Percentiles rank a stretch among this genome's conserved stretches.
Evolutionary conservation across 768 basidiomycete species (phyloP).

Genomic region (Neoboletus magnificus): DNA sequence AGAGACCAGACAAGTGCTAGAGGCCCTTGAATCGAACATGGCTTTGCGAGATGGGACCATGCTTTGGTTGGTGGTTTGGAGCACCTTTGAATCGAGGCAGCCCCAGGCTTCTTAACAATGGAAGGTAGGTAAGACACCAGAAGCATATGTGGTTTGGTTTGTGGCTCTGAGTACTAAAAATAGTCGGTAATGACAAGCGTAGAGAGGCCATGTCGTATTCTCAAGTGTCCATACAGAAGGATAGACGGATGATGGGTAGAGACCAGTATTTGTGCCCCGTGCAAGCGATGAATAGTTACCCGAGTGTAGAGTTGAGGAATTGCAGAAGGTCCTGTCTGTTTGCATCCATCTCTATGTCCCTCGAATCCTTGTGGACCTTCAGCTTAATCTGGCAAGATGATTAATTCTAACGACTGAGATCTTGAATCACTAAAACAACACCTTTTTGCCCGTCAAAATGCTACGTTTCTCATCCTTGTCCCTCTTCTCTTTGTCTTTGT

Average conservation of each 20-base stretch:
- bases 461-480: slow-evolving; percentile 50
- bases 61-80: not conserved
- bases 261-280: not conserved
- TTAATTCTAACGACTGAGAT: not conserved
- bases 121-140: not conserved
- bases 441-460: slow-evolving; percentile 62
- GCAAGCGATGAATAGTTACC: slow-evolving; percentile 7
- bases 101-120: not conserved
- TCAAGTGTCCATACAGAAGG: not conserved
- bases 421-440: slow-evolving; percentile 7
- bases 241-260: not conserved
- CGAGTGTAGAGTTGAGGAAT: slow-evolving; percentile 54
- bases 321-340: slow-evolving; percentile 51
- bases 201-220: not conserved
- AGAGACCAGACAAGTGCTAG: too few species aligned
- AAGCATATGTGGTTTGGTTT: not conserved
- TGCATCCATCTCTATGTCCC: slow-evolving; percentile 53
- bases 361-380: slow-evolving; percentile 58
- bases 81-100: not conserved
- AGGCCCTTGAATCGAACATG: not conserved
- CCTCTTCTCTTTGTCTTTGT: slow-evolving; percentile 35
- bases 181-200: not conserved
- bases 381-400: slow-evolving; percentile 48
- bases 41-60: not conserved
- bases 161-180: not conserved